A percentile compares a stretch with the other conserved stretches of the same genome.
Conservation (phyloP, 139 green algal species). For the Astrephomene gubernaculifera region DNA sequence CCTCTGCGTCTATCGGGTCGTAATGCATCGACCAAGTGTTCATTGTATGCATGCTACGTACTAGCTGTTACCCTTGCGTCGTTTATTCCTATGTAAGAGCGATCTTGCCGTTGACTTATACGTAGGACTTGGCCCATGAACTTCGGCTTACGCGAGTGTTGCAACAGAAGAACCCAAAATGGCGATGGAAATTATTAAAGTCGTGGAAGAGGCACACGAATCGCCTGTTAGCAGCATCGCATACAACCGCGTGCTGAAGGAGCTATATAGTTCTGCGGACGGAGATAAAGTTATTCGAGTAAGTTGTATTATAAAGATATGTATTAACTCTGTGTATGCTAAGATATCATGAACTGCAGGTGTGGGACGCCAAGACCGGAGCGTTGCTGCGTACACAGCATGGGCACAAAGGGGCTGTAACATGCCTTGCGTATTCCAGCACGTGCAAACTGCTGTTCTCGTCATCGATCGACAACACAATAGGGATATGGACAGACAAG, state of each 20-base stretch:
- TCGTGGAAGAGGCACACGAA: constrained; percentile 66
- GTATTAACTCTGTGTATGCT: neutral
- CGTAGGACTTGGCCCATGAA: constrained; percentile 4
- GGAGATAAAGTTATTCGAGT: constrained; percentile 76
- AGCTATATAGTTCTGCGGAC: constrained; percentile 75
- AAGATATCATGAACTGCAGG: too few species aligned
- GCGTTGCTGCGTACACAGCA: constrained; percentile 67
- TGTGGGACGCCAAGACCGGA: constrained; percentile 71
- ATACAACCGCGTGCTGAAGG: constrained; percentile 68
- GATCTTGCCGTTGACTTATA: neutral
- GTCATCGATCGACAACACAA: constrained; percentile 73
- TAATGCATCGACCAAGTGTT: too few species aligned
- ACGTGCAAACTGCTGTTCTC: constrained; percentile 72
- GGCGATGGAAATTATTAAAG: constrained; percentile 64
- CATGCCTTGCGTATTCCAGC: constrained; percentile 65
- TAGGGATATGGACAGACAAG: constrained; percentile 78
- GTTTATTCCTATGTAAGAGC: too few species aligned
- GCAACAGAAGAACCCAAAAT: constrained; percentile 40
- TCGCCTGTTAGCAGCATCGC: constrained; percentile 65
- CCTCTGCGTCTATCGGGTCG: too few species aligned
- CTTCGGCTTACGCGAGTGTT: neutral
- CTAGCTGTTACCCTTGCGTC: too few species aligned
- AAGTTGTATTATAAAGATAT: neutral
- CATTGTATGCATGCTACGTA: too few species aligned
- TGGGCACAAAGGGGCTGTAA: constrained; percentile 81